phyloP scores from a whole-genome alignment of 345 rosid genomes.

The Cardamine occulta region DNA sequence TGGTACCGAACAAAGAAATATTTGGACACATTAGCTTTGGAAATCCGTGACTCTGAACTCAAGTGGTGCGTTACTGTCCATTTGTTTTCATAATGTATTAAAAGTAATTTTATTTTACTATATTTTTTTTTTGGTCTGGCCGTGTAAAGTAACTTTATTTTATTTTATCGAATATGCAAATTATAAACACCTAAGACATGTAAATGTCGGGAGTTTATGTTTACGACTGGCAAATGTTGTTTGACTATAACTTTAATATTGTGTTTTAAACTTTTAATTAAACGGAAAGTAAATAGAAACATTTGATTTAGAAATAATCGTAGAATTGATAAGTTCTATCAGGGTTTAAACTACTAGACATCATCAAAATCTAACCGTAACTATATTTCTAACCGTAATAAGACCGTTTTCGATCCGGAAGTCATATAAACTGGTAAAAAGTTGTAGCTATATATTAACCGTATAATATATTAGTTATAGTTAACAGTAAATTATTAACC shows the following conservation, averaged over 20 bases:
- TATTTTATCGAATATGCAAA: background rate
- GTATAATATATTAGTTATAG: no score
- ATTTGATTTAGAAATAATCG: background rate
- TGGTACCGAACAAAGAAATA: constrained; percentile 9
- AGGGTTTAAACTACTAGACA: no score
- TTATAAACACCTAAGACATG: background rate
- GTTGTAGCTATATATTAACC: no score
- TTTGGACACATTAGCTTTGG: background rate
- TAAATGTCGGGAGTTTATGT: background rate
- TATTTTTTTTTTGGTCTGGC: background rate
- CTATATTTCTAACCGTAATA: no score
- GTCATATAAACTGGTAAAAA: no score
- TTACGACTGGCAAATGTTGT: background rate
- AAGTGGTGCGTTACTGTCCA: background rate
- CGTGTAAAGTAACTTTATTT: background rate
- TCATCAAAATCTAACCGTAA: no score
- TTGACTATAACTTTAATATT: background rate
- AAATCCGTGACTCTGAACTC: background rate
- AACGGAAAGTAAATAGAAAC: background rate
- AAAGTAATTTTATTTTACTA: no score
- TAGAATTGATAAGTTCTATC: background rate
- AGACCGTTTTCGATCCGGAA: no score
- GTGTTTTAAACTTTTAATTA: background rate
- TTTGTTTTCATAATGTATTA: background rate
- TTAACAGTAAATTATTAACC: no score